These are phyloP conservation scores for Penicillium digitatum DNA, from an alignment of 2,329 filamentous ascomycete species.

Conservation along the genomic window DNA sequence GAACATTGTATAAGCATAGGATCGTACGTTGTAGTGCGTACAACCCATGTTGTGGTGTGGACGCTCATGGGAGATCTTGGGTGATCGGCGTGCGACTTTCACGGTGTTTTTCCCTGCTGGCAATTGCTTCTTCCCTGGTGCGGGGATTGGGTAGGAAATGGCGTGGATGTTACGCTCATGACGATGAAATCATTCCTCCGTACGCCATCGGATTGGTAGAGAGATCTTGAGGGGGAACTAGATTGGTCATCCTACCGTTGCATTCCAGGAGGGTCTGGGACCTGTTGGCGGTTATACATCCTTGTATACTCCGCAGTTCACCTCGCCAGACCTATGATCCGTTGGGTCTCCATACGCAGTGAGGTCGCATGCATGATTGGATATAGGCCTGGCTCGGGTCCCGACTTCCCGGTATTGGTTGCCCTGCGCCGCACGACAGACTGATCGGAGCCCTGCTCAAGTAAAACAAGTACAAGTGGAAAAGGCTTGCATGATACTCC, in stretches of 20 bases:
- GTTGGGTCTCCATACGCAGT: neutral
- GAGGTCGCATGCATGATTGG: neutral
- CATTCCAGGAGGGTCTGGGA: constrained; percentile 7
- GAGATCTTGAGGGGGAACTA: neutral
- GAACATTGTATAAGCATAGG: neutral
- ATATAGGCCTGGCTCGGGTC: neutral
- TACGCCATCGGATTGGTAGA: neutral
- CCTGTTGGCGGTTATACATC: neutral
- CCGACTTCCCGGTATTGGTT: neutral
- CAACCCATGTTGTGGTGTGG: neutral
- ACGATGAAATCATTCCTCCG: neutral
- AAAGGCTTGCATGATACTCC: neutral
- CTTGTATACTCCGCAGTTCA: neutral
- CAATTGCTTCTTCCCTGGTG: constrained; percentile 11
- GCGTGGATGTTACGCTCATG: neutral
- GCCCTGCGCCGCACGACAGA: neutral
- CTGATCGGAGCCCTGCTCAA: neutral
- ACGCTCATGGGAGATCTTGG: constrained; percentile 18
- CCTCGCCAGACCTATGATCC: neutral
- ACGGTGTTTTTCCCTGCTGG: constrained; percentile 7
- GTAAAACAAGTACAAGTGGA: neutral
- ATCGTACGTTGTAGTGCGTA: neutral
- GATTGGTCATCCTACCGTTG: constrained; percentile 20
- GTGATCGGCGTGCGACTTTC: constrained; percentile 12
- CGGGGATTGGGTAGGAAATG: constrained; percentile 3